Percentiles rank a stretch among this genome's conserved stretches.
Evolutionary conservation across 2,329 filamentous ascomycete genomes (phyloP).

Genomic region (Ophiostoma ulmi): DNA sequence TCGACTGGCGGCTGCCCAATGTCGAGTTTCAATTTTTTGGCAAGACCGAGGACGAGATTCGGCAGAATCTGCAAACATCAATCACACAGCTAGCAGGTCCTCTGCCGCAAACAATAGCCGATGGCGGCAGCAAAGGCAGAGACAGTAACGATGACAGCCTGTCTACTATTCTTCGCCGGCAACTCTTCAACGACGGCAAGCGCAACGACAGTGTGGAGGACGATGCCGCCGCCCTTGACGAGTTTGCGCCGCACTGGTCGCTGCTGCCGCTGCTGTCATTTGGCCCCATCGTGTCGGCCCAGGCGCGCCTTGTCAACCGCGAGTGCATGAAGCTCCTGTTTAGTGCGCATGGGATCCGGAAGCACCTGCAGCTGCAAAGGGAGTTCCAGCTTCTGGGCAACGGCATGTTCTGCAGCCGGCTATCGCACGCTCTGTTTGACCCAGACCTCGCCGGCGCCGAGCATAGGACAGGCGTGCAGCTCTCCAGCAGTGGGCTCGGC

Average conservation of each 20-base stretch:
- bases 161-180: conserved; percentile 38
- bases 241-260: conserved; percentile 52
- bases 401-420: conserved; percentile 71
- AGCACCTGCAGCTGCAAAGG: conserved; percentile 69
- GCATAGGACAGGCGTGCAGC: conserved; percentile 59
- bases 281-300: conserved; percentile 64
- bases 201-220: not conserved
- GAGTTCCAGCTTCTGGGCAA: conserved; percentile 81
- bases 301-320: conserved; percentile 71
- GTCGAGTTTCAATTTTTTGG: conserved; percentile 45
- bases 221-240: conserved; percentile 19
- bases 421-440: conserved; percentile 81
- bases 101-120: conserved; percentile 18
- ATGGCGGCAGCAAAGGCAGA: not conserved
- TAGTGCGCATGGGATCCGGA: conserved; percentile 61
- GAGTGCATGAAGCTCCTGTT: conserved; percentile 74
- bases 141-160: conserved; percentile 35
- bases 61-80: conserved; percentile 46
- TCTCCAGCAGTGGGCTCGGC: conserved; percentile 70
- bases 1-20: conserved; percentile 23
- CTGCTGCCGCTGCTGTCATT: conserved; percentile 67
- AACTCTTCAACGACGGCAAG: conserved; percentile 34
- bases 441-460: conserved; percentile 76
- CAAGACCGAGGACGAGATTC: conserved; percentile 43
- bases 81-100: conserved; percentile 44